A percentile compares a stretch with the other conserved stretches of the same genome.
These are phyloP conservation scores for Crithidia mellificae DNA, from an alignment of 208 protist species.

Conservation along the genomic window DNA sequence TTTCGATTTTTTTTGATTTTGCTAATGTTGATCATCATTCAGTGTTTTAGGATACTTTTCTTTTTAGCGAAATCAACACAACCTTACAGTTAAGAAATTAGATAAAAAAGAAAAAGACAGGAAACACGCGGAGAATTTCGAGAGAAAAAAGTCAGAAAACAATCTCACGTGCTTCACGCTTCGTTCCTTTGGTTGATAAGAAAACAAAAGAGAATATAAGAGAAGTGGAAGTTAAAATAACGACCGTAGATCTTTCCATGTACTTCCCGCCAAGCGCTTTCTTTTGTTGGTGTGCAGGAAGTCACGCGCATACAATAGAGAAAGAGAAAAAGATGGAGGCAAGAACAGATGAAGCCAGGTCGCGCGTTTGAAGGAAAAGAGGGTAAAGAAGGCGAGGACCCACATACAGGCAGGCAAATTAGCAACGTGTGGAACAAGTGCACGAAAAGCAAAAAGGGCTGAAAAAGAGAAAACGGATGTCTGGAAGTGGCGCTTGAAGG, in stretches of 20 bases:
- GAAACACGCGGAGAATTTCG: neutral
- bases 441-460: neutral
- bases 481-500: neutral
- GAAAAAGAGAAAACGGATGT: neutral
- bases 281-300: neutral
- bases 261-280: neutral
- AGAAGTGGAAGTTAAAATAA: neutral
- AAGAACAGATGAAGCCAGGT: neutral
- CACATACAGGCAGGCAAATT: neutral
- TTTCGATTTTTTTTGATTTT: constrained; percentile 5
- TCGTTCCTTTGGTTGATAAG: neutral
- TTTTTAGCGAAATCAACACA: constrained; percentile 14
- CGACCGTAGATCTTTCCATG: no score
- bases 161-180: neutral
- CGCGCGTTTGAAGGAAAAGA: neutral
- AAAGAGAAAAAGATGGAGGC: constrained; percentile 1
- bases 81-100: constrained; percentile 12
- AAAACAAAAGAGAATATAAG: neutral
- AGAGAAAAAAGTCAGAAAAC: constrained; percentile 1
- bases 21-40: constrained; percentile 1
- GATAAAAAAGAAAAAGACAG: constrained; percentile 5
- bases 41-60: neutral
- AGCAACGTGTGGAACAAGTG: neutral
- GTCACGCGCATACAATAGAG: neutral
- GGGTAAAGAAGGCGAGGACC: neutral